Evolutionary conservation across 805 yeast genomes (phyloP).

Genomic region (Zygoascus tannicola): DNA sequence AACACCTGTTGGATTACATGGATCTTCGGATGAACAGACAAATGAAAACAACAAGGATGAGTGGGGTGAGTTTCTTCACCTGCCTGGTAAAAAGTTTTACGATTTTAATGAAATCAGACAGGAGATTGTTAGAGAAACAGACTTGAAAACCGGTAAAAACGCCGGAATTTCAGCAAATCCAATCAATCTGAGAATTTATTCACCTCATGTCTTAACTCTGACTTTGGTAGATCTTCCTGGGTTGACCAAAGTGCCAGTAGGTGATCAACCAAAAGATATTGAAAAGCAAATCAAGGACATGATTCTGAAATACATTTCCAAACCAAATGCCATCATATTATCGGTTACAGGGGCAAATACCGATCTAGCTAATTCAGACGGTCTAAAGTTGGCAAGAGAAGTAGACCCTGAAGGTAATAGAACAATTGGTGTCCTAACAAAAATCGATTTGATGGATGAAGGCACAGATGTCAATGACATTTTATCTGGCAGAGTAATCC

Average conservation of each 20-base stretch:
- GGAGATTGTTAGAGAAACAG: slow-evolving; percentile 89
- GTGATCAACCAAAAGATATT: slow-evolving; percentile 97
- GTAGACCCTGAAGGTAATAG: slow-evolving; percentile 95
- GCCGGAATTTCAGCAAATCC: slow-evolving; percentile 89
- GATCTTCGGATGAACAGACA: not conserved
- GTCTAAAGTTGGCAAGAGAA: slow-evolving; percentile 90
- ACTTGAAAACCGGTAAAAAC: slow-evolving; percentile 59
- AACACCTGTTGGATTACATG: not conserved
- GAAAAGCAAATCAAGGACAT: slow-evolving; percentile 90
- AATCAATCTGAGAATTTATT: slow-evolving; percentile 82
- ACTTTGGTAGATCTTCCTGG: slow-evolving; percentile 97
- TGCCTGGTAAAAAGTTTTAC: slow-evolving; percentile 79
- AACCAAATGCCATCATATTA: slow-evolving; percentile 88
- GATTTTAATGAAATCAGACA: slow-evolving; percentile 81
- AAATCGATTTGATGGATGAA: slow-evolving; percentile 93
- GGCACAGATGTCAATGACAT: slow-evolving; percentile 97
- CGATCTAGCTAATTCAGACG: slow-evolving; percentile 95
- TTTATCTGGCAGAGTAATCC: slow-evolving; percentile 90
- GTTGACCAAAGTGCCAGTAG: slow-evolving; percentile 95
- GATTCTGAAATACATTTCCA: slow-evolving; percentile 85
- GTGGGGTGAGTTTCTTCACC: slow-evolving; percentile 96
- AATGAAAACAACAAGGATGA: slow-evolving; percentile 37
- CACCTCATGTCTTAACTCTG: slow-evolving; percentile 88
- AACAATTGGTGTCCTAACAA: slow-evolving; percentile 94
- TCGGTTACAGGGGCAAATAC: slow-evolving; percentile 96